Evolutionary conservation across 768 basidiomycete genomes (phyloP).

Genomic region (Wakefieldia striispora): DNA sequence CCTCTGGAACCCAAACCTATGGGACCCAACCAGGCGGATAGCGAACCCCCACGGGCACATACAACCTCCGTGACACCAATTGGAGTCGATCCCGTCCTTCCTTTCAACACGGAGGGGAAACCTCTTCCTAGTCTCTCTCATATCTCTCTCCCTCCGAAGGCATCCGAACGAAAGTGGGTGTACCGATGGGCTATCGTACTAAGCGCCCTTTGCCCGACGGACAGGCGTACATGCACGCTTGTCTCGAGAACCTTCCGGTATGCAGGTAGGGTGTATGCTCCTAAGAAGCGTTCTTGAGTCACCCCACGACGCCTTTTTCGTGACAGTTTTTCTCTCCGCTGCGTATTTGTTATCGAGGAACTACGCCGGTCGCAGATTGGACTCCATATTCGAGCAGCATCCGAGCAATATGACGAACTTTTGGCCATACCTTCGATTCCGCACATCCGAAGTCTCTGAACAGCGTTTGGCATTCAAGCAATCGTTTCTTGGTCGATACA

Average conservation of each 20-base stretch:
- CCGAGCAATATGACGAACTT: constrained; percentile 53
- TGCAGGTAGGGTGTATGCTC: constrained; percentile 42
- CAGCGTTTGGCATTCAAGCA: constrained; percentile 40
- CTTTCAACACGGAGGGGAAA: not conserved
- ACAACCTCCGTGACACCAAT: not conserved
- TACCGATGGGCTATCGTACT: constrained; percentile 52
- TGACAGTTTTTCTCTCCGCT: constrained; percentile 64
- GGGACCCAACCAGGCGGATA: not conserved
- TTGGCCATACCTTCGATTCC: constrained; percentile 67
- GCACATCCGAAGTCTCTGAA: constrained; percentile 41
- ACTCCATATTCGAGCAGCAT: constrained; percentile 36
- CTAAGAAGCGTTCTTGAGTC: not conserved
- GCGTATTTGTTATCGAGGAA: constrained; percentile 41
- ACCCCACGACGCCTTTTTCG: not conserved
- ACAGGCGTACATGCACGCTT: constrained; percentile 44
- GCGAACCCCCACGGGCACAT: not conserved
- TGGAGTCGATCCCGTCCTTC: not conserved
- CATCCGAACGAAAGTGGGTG: constrained; percentile 57
- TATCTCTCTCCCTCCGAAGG: constrained; percentile 56
- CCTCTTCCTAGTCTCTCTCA: constrained; percentile 30
- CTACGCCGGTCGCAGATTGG: constrained; percentile 52
- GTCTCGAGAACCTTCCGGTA: constrained; percentile 64
- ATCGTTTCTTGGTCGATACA: constrained; percentile 50
- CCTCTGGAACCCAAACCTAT: not conserved
- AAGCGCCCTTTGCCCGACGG: constrained; percentile 42